phyloP scores from a whole-genome alignment of 2,329 filamentous ascomycete genomes.

The Fusarium tupiense region DNA sequence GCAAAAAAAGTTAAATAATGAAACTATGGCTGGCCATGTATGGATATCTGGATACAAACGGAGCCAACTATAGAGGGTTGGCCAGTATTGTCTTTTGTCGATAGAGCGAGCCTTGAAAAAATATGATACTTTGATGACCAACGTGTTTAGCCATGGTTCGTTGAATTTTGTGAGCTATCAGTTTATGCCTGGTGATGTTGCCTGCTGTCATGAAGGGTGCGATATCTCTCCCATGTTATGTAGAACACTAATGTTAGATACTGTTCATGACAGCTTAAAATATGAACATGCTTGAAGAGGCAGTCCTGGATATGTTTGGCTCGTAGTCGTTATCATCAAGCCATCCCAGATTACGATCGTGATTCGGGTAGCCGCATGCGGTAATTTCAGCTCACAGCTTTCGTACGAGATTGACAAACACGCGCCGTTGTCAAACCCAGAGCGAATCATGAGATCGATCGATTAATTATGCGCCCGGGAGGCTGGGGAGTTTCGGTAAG shows the following conservation, averaged over 20 bases:
- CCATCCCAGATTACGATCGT: not conserved
- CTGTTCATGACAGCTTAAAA: not conserved
- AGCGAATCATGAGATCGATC: conserved; percentile 34
- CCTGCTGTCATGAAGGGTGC: not conserved
- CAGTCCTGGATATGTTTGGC: not conserved
- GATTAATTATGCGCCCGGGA: conserved; percentile 22
- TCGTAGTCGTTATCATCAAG: not conserved
- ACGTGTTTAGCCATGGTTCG: conserved; percentile 5
- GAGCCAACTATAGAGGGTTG: conserved; percentile 18
- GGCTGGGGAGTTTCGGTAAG: conserved; percentile 20
- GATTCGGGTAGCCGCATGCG: conserved; percentile 20
- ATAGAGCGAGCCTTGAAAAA: conserved; percentile 28
- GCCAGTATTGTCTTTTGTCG: conserved; percentile 13
- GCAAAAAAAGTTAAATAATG: conserved; percentile 14
- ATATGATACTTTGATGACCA: conserved; percentile 5
- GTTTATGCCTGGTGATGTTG: not conserved
- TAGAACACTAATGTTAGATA: not conserved
- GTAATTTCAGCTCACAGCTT: conserved; percentile 4
- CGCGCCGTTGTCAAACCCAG: conserved; percentile 1
- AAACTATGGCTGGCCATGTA: conserved; percentile 25
- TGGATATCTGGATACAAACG: conserved; percentile 20
- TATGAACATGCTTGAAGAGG: not conserved
- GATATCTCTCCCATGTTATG: not conserved
- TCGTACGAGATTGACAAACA: conserved; percentile 6
- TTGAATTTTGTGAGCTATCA: conserved; percentile 1